Evolutionary conservation across 345 rosid species (phyloP), one percentile per base, ranked within the genome.

Genomic region (Kandelia obovata): DNA sequence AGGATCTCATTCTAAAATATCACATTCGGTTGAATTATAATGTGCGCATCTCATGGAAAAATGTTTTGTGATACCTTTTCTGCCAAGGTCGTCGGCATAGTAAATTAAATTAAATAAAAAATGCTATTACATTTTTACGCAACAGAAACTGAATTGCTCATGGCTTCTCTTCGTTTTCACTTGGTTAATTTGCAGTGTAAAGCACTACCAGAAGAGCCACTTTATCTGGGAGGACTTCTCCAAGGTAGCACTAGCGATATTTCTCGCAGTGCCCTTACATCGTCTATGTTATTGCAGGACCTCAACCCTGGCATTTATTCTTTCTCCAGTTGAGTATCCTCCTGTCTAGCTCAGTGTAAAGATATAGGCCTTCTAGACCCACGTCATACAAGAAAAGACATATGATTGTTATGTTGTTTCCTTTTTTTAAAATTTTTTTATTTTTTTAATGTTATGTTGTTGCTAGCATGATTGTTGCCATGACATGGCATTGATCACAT

Each of bases 151-250:
- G 43, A 35, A 7, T 53, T 20, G 58, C 27, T 23, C 15, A 23
- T 16, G 7, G 53, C 49, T 60, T 13, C 13, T n/a, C 49, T 20
- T 3, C 5, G 5, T 26, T 15, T 10, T 35, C 16, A 11, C 53
- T 1, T 15, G 7, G 1, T 46, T 30, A 56, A 15, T 65, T 71
- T 65, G 69, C 92, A 93, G 97, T 93, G 97, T 63, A 85, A 80
- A 81, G 68, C 37, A 31, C 65, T 56, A 57, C 88, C 97, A 57
- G 92, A 88, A 77, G 58, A 72, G 58, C 80, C 97, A 32, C 88
- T 91, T 0, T 88, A 89, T 80, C 72, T 75, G 67, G 97, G 97
- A 82, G 98, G 98, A 39, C 81, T 94, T 35, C 81, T 94, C 8
- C 78, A 73, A 64, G 75, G 59, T 27, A 19, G 15, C 65, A 51